Conservation (phyloP, 2,329 filamentous ascomycete species). For the Colletotrichum acutatum region DNA sequence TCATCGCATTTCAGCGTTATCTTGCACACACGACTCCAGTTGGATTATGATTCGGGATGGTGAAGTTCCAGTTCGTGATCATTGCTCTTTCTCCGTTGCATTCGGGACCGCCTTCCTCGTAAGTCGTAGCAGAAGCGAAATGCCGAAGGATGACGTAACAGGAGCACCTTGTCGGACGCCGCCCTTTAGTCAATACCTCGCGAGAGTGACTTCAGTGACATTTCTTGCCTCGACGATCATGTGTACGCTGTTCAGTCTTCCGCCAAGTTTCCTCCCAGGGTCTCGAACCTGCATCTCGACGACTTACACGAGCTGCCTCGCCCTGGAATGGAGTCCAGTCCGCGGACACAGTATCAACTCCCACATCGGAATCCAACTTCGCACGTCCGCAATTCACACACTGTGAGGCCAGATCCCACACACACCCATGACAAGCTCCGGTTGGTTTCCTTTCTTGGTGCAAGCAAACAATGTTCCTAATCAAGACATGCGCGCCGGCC, state of each 20-base stretch:
- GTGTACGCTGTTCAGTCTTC: too few species aligned
- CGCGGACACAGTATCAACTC: conserved; percentile 34
- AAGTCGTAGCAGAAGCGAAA: background rate
- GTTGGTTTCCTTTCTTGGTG: conserved; percentile 26
- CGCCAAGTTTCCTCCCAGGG: background rate
- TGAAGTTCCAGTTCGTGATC: background rate
- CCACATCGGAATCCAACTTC: conserved; percentile 16
- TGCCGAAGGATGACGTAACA: conserved; percentile 26
- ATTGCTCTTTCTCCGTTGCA: background rate
- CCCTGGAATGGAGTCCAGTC: conserved; percentile 13
- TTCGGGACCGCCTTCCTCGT: background rate
- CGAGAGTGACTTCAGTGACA: background rate
- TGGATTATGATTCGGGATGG: background rate
- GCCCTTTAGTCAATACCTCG: background rate
- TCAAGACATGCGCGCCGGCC: conserved; percentile 19
- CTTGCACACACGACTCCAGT: background rate
- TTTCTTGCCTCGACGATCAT: background rate
- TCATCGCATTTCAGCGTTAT: conserved; percentile 2
- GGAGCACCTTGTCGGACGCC: background rate
- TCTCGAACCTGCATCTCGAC: background rate
- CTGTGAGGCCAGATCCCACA: conserved; percentile 34
- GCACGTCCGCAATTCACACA: conserved; percentile 34
- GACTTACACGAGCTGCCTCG: conserved; percentile 5
- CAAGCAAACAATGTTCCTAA: conserved; percentile 29
- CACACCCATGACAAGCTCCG: conserved; percentile 32